Conservation (phyloP, 768 basidiomycete genomes). For the Suillus cothurnatus region DNA sequence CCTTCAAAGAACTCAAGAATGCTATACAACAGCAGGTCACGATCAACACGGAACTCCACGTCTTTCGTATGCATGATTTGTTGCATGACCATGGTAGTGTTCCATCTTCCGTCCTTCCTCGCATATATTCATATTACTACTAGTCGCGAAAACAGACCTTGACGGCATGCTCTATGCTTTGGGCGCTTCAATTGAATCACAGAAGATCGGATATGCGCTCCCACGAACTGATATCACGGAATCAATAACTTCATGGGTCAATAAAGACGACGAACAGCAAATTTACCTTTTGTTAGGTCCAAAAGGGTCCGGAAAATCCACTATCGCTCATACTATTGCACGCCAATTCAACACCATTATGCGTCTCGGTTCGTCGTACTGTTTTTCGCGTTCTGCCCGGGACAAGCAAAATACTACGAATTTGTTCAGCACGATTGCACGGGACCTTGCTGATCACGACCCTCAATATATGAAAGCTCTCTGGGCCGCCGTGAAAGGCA, state of each 20-base stretch:
- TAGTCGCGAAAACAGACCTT: constrained; percentile 16
- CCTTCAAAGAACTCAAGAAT: constrained; percentile 1
- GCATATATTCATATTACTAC: not conserved
- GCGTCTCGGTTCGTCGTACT: constrained; percentile 37
- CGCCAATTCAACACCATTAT: constrained; percentile 24
- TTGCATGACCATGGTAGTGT: not conserved
- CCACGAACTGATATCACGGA: constrained; percentile 16
- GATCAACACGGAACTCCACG: not conserved
- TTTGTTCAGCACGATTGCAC: constrained; percentile 37
- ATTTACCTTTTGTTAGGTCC: constrained; percentile 31
- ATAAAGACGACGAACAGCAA: constrained; percentile 15
- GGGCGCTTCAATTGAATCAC: constrained; percentile 27
- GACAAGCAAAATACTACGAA: constrained; percentile 22
- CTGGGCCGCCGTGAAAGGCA: constrained; percentile 18
- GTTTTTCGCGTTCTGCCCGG: constrained; percentile 23
- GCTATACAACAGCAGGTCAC: constrained; percentile 4
- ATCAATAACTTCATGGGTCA: constrained; percentile 23
- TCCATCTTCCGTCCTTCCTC: not conserved
- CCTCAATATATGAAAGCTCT: constrained; percentile 24
- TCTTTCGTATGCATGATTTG: constrained; percentile 2
- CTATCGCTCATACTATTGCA: constrained; percentile 34
- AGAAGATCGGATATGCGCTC: constrained; percentile 12
- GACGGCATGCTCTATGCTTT: constrained; percentile 20
- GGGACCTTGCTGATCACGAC: constrained; percentile 35
- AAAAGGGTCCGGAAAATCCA: constrained; percentile 34